Evolutionary conservation across 1,284 basidiomycete genomes (phyloP).

Genomic region (Apiotrichum gamsii): DNA sequence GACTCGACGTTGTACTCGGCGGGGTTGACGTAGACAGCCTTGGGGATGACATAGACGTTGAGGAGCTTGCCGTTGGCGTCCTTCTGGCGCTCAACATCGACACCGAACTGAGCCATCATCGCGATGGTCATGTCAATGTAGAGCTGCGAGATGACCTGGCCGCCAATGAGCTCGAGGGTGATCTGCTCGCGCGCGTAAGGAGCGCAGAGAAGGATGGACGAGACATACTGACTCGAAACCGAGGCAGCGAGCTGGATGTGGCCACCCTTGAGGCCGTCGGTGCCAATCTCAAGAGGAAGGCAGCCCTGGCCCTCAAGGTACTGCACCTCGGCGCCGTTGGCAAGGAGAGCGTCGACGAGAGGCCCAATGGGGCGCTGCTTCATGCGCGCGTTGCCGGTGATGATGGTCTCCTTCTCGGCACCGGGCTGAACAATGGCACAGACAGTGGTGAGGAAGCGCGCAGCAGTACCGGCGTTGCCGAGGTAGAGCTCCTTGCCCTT

Average conservation of each 20-base stretch:
- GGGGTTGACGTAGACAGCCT: constrained; percentile 72
- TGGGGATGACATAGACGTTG: constrained; percentile 84
- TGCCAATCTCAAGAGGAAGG: constrained; percentile 78
- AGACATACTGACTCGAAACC: constrained; percentile 97
- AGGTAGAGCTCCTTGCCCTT: constrained; percentile 86
- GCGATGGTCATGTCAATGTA: constrained; percentile 99
- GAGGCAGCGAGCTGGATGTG: constrained; percentile 83
- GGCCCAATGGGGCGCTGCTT: constrained; percentile 93
- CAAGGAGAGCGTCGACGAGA: constrained; percentile 81
- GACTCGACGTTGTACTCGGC: constrained; percentile 83
- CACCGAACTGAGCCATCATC: constrained; percentile 95
- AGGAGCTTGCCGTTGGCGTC: constrained; percentile 62
- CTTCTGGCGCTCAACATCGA: constrained; percentile 65
- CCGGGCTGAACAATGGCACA: constrained; percentile 68
- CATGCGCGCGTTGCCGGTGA: constrained; percentile 98
- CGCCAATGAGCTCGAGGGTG: constrained; percentile 82
- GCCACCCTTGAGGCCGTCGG: constrained; percentile 77
- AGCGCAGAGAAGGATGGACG: constrained; percentile 89
- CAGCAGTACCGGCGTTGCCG: constrained; percentile 95
- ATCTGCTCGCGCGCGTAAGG: constrained; percentile 81
- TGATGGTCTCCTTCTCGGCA: constrained; percentile 55
- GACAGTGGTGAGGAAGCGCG: constrained; percentile 94
- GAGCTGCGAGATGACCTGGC: constrained; percentile 93
- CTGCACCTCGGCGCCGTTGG: constrained; percentile 72
- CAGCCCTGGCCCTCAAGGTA: constrained; percentile 78